Base-by-base conservation (phyloP, 768 basidiomycete genomes). In the Suillus sp. region DNA sequence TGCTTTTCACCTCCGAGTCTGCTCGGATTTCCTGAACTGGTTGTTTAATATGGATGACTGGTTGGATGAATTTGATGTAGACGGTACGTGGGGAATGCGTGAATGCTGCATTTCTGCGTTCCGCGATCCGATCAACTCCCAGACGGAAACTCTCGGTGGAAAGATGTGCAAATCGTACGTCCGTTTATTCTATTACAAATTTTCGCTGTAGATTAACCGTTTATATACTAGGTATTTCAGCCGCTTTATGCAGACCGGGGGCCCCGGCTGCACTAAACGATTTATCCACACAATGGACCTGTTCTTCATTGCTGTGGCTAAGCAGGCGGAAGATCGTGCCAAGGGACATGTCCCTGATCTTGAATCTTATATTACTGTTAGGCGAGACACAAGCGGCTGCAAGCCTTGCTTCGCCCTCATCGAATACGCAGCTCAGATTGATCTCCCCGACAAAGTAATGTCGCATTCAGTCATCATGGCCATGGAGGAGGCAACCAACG, bases 1-100 rank as follows among this genome's bases (percentile, higher is more conserved):
- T 6, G 67, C 77, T 61, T 80, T 83, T 63, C 81, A 83, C 53
- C 80, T 89, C 40, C 83, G 85, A 30, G 80, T 86, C 62, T 79
- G 84, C 63, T 81, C 83, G 25, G 87, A 89, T 72, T 87, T 86
- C 68, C 80, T 88, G 82, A 74, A 71, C 60, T 72, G 67, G 55
- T 66, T 77, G 30, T 75, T 77, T 54, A 71, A 69, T 30, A 59
- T 74, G 40, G 75, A 76, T 64, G 72, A 75, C 62, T 68, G 74
- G 66, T 69, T 72, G n/a, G 75, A 77, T 59, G 76, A 70, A 40
- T 75, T 75, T 37, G 75, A 76, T 58, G 69, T 69, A n/a, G 66
- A 61, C 3, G 64, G 72, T 43, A 72, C 73, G 13, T 71, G 72
- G 65, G 71, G 74, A 2, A 72, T 75, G 74, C 69, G 75, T 5